These are phyloP conservation scores for Helianthus tuberosus DNA, from an alignment of 129 eudicot genomes.

Conservation along the genomic window DNA sequence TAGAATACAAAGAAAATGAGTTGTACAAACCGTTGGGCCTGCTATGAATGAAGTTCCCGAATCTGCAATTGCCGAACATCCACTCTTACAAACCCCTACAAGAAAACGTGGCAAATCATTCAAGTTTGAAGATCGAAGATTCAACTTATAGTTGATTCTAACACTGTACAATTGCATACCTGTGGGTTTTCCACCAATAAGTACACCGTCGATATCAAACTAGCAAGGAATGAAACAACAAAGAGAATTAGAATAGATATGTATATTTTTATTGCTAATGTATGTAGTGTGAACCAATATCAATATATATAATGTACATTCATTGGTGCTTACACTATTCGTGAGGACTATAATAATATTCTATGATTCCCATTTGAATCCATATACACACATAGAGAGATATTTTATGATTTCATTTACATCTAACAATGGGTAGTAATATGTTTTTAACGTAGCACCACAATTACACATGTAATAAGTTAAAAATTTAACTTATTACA, in stretches of 20 bases:
- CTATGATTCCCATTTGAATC: background rate
- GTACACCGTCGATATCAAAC: conserved; percentile 75
- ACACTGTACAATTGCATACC: conserved; percentile 29
- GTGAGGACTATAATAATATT: too few relatives aligned
- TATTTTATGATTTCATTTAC: too few relatives aligned
- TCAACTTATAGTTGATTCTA: conserved; percentile 1
- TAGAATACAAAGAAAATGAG: background rate
- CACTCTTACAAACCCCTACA: conserved; percentile 44
- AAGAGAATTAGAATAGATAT: background rate
- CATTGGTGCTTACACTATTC: too few relatives aligned
- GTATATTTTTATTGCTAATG: too few relatives aligned
- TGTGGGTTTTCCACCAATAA: conserved; percentile 55
- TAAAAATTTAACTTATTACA: too few relatives aligned
- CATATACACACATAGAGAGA: too few relatives aligned
- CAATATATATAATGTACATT: background rate
- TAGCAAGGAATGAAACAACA: conserved; percentile 20
- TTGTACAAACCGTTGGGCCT: conserved; percentile 66
- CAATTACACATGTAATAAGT: too few relatives aligned
- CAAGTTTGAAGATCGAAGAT: background rate
- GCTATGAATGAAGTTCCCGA: conserved; percentile 84
- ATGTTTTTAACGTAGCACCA: too few relatives aligned
- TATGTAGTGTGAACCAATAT: background rate
- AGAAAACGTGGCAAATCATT: background rate
- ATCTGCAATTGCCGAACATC: conserved; percentile 80
- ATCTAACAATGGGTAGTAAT: too few relatives aligned